phyloP scores from a whole-genome alignment of 1,284 basidiomycete genomes.

The Moesziomyces sp. region DNA sequence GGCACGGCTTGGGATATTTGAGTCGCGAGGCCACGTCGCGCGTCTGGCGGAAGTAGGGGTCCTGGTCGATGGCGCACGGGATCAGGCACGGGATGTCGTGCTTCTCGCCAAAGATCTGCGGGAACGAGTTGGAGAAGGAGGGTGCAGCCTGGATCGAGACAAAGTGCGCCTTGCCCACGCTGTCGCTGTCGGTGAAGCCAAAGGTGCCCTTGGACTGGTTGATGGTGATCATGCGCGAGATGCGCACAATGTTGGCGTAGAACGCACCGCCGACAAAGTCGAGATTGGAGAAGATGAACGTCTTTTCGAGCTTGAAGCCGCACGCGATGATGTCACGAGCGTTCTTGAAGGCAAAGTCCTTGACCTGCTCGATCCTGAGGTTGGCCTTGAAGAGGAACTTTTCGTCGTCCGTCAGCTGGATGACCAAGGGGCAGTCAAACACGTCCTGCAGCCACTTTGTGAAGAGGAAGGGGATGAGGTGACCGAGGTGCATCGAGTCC shows the following conservation, averaged over 20 bases:
- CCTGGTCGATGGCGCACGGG: constrained; percentile 97
- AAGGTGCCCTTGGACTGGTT: constrained; percentile 95
- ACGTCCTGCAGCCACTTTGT: constrained; percentile 99
- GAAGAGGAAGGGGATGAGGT: constrained; percentile 96
- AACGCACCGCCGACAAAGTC: constrained; percentile 88
- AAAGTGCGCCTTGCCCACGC: constrained; percentile 98
- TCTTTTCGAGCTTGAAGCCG: constrained; percentile 90
- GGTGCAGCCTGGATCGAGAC: constrained; percentile 96
- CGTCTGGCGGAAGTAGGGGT: constrained; percentile 92
- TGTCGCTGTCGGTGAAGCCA: constrained; percentile 90
- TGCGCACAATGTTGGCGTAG: constrained; percentile 92
- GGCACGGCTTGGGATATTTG: constrained; percentile 92
- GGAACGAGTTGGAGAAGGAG: constrained; percentile 97
- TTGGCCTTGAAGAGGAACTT: constrained; percentile 98
- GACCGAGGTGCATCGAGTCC: constrained; percentile 97
- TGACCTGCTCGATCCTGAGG: constrained; percentile 88
- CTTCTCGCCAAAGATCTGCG: constrained; percentile 90
- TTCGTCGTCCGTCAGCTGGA: constrained; percentile 98
- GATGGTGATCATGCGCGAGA: constrained; percentile 91
- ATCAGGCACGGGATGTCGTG: constrained; percentile 91
- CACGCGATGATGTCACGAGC: constrained; percentile 96
- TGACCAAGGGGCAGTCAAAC: constrained; percentile 90
- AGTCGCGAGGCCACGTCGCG: constrained; percentile 92
- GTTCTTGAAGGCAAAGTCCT: constrained; percentile 84
- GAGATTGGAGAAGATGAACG: constrained; percentile 96